Evolutionary conservation across 495 filamentous ascomycete genomes (phyloP), one percentile per base, ranked within the genome.

Genomic region (Daldinia vernicosa): DNA sequence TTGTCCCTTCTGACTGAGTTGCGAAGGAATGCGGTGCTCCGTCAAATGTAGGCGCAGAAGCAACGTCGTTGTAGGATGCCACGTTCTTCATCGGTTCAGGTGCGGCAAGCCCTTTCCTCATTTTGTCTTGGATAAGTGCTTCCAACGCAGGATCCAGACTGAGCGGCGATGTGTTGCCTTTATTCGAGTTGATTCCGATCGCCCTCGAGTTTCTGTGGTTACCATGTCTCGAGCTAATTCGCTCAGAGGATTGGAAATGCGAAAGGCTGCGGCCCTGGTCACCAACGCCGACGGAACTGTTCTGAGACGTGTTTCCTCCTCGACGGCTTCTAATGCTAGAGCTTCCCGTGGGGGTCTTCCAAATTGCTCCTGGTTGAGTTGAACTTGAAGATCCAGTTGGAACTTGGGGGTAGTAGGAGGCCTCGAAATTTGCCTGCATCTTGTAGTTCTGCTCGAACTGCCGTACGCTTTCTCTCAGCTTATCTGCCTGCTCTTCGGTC

Each of bases 371-470:
- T n/a, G 52, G 30, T 7, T 63, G 56, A 26, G 57, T 27, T 14
- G 61, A 63, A 27, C 58, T 51, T 32, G 53, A 45, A 8, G 67
- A 53, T 26, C 15, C 74, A 51, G 66, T 54, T 3, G 55, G 51
- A 24, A 45, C 40, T 53, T 75, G 76, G 7, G 71, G 71, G 33
- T 78, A 72, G 32, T 77, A 60, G 1, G 60, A 54, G 14, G 70
- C 74, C 64, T 84, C 83, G 27, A 74, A 76, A 45, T 77, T 75
- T 8, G 78, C 57, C 58, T 85, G 80, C 6, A 53, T 51, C 53
- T 79, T 69, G 43, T 77, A 68, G 6, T 63, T 78, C 32, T 70
- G 32, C 71, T 85, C 81, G 47, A 85, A 85, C 5, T 69, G 62
- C 27, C 69, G 64, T 28, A 85, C 80, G 40, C 77, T 71, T 14